Conservation (phyloP, 306 rosid genomes). For the Fragaria nilgerrensis region DNA sequence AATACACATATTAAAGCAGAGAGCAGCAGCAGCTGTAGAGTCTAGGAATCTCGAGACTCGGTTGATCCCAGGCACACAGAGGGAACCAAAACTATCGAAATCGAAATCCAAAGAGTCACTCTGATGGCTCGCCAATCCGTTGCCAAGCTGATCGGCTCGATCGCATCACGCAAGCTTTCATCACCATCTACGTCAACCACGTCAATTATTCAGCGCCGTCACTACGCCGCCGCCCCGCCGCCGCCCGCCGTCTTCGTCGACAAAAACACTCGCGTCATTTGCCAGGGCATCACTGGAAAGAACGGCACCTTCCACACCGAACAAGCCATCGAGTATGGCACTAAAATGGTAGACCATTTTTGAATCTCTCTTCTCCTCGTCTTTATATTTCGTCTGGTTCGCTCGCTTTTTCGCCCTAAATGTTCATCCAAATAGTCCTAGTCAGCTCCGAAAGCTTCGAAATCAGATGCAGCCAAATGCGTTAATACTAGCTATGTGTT, state of each 20-base stretch:
- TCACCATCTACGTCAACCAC: conserved; percentile 8
- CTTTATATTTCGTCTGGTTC: neutral
- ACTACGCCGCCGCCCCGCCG: conserved; percentile 55
- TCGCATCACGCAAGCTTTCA: conserved; percentile 48
- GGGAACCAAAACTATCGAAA: neutral
- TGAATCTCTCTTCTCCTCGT: neutral
- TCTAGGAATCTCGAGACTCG: neutral
- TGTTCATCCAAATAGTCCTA: neutral
- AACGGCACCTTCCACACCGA: conserved; percentile 95
- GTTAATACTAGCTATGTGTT: neutral
- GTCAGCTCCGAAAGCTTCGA: neutral
- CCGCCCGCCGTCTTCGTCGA: conserved; percentile 93
- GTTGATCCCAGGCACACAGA: neutral
- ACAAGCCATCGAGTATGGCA: conserved; percentile 98
- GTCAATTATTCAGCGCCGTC: conserved; percentile 35
- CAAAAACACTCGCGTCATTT: conserved; percentile 95
- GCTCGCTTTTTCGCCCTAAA: neutral
- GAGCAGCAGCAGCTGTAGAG: neutral
- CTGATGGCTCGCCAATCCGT: conserved; percentile 72
- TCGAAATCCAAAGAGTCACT: neutral
- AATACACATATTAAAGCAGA: neutral
- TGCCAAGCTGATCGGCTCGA: conserved; percentile 52
- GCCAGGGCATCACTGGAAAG: conserved; percentile 96
- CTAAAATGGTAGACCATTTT: conserved; percentile 65
- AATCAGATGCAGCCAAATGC: neutral